A percentile compares a stretch with the other conserved stretches of the same genome.
These are phyloP conservation scores for Sisymbrium irio DNA, from an alignment of 345 rosid species.

Conservation along the genomic window DNA sequence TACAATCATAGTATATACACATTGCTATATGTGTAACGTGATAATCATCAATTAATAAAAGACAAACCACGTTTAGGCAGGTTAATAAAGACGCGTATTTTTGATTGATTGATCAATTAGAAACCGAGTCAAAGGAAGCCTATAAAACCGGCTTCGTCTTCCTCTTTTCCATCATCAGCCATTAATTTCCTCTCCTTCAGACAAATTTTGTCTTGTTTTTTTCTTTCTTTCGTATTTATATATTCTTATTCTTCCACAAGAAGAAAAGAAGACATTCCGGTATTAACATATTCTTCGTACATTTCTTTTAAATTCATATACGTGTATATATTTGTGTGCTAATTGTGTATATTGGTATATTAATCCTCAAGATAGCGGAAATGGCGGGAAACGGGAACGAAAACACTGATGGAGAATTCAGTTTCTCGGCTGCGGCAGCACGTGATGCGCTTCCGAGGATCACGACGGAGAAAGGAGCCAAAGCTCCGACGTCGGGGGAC, in stretches of 20 bases:
- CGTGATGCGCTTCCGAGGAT: slow-evolving; percentile 41
- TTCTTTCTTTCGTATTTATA: not conserved
- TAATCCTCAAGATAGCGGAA: not conserved
- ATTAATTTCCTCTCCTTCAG: slow-evolving; percentile 14
- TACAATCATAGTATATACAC: not conserved
- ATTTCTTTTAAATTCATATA: not conserved
- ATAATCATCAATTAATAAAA: not conserved
- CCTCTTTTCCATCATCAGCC: slow-evolving; percentile 1
- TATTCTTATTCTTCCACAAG: not conserved
- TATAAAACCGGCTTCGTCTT: slow-evolving; percentile 15
- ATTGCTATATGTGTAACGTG: not conserved
- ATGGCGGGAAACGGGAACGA: slow-evolving; percentile 29
- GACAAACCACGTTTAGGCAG: not conserved
- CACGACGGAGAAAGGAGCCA: slow-evolving; percentile 32
- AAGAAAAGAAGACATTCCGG: slow-evolving; percentile 7
- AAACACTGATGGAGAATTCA: slow-evolving; percentile 27
- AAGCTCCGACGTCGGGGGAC: slow-evolving; percentile 10
- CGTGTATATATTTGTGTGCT: not conserved
- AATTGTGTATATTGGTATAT: slow-evolving; percentile 5
- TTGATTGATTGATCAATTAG: not conserved
- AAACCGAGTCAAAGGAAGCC: slow-evolving; percentile 24
- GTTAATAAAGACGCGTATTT: not conserved
- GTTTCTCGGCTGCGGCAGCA: slow-evolving; percentile 36
- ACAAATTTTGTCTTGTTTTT: not conserved
- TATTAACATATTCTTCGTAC: slow-evolving; percentile 12